Conservation (phyloP, 1,284 basidiomycete genomes). For the Boletus sp. region DNA sequence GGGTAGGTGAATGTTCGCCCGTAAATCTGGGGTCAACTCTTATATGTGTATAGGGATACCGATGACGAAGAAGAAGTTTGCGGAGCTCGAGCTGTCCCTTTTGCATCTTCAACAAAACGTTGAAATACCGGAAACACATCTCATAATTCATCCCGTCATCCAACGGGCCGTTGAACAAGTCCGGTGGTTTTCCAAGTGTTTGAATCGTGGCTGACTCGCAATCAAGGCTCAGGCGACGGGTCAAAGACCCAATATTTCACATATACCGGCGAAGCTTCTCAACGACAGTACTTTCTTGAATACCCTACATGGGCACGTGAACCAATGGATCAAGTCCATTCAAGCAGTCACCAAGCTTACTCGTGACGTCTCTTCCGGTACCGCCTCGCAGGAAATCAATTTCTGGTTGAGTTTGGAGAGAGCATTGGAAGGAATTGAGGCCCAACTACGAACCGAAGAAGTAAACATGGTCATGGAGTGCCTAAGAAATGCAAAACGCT, state of each 20-base stretch:
- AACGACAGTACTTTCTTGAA: conserved; percentile 94
- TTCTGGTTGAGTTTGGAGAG: conserved; percentile 97
- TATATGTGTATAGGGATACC: conserved; percentile 72
- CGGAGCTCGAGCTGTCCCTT: conserved; percentile 95
- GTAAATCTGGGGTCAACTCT: conserved; percentile 5
- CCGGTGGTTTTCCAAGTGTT: conserved; percentile 22
- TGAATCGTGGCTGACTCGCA: conserved; percentile 18
- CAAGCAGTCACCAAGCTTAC: conserved; percentile 95
- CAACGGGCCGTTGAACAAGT: conserved; percentile 84
- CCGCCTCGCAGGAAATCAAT: conserved; percentile 98
- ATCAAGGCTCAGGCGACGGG: conserved; percentile 57
- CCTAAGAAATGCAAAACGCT: conserved; percentile 94
- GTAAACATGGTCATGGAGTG: conserved; percentile 96
- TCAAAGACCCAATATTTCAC: conserved; percentile 72
- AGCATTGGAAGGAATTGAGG: conserved; percentile 91
- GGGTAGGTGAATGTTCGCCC: conserved; percentile 53
- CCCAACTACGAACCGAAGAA: conserved; percentile 90
- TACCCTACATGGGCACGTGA: conserved; percentile 91
- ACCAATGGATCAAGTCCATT: conserved; percentile 98
- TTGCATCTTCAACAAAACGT: conserved; percentile 98
- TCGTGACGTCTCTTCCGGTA: conserved; percentile 93
- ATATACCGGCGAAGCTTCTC: conserved; percentile 75
- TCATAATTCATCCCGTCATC: conserved; percentile 91
- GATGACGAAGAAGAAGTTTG: conserved; percentile 99
- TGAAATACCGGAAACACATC: conserved; percentile 96